Base-by-base conservation (phyloP, 2,329 filamentous ascomycete species). In the Ceratocystiopsis minuta region DNA sequence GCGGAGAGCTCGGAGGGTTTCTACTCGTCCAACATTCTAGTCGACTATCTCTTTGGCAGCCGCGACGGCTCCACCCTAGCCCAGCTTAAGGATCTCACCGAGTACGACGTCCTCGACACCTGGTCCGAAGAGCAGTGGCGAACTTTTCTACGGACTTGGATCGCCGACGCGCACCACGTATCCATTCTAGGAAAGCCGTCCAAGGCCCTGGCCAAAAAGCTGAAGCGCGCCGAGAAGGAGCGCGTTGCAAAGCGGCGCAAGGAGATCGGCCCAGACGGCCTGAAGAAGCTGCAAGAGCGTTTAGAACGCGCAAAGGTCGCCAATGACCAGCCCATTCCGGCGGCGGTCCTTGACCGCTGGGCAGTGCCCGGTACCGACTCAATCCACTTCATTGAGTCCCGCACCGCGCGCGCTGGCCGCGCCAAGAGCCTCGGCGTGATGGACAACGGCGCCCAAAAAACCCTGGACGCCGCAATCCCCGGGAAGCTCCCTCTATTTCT, bases 361-460 rank as follows among this genome's bases (percentile, higher is more conserved):
- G 66, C 73, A 36, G 82, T 96, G 12, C 90, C 90, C 0, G 72
- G 77, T 31, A 83, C 84, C 0, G 82, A 92, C 10, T 93, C 86
- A 0, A 95, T 98, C 39, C 85, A 94, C 56, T 96, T 98, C 59
- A 92, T 95, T 51, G 72, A 86, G 48, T 90, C 86, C 0, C 76
- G 72, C 7, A 92, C 86, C 16, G 90, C 87, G 32, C 75, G 86
- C 20, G 80, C 83, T 38, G 90, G 90, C 28, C 63, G 77, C 45
- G 90, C 87, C 14, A 72, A 77, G 51, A 68, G 74, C 47, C 63
- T 86, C 39, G 87, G 86, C 1, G 61, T 68, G 18, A 66, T 70
- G 0, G 61, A 76, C 28, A 88, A 84, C 49, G 57, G 69, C 4
- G 73, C 84, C 5, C 90, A 98, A 57, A 68, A 75, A 46, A 60